Evolutionary conservation across 2,329 filamentous ascomycete species (phyloP), one percentile per base, ranked within the genome.

Genomic region (Fonsecaea multimorphosa): DNA sequence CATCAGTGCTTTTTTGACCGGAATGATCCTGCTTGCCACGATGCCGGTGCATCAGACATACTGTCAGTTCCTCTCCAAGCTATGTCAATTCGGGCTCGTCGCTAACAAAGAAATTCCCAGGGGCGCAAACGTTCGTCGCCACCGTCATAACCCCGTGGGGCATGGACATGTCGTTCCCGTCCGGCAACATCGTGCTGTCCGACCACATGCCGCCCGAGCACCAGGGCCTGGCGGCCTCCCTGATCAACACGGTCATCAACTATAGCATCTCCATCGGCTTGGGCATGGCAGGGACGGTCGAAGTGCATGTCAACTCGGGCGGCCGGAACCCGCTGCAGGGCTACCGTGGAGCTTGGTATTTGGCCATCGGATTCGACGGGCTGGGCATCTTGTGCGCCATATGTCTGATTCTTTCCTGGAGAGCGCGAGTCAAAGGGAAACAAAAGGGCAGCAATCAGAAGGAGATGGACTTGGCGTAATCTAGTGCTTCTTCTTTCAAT

Each of bases 51-150:
- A 61, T 2, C 66, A 89, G 73, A 81, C 77, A 0, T 90, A 89
- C 34, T 57, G 54, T 57, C 29, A 29, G 54, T 44, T n/a, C n/a
- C n/a, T n/a, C n/a, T n/a, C n/a, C n/a, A n/a, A n/a, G n/a, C n/a
- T n/a, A n/a, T n/a, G n/a, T n/a, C n/a, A n/a, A n/a, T n/a, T n/a
- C n/a, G n/a, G n/a, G n/a, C n/a, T n/a, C 38, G 11, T 24, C 22
- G 44, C 44, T 49, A 2, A 49, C 44, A 49, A 24, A 3, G 11
- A 27, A 16, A 12, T 31, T 3, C 34, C 22, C 22, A 49, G 44
- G 87, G 87, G 77, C 78, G 16, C 86, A 88, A 67, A 79, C 83
- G 0, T 89, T 90, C 44, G 79, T 87, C 14, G 79, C 81, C 3
- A 79, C 85, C 6, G 32, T 88, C 2, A 71, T 89, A 57, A 85